Base-by-base conservation (phyloP, 225 moss, liverwort and hornwort species). In the Antitrichia curtipendula region DNA sequence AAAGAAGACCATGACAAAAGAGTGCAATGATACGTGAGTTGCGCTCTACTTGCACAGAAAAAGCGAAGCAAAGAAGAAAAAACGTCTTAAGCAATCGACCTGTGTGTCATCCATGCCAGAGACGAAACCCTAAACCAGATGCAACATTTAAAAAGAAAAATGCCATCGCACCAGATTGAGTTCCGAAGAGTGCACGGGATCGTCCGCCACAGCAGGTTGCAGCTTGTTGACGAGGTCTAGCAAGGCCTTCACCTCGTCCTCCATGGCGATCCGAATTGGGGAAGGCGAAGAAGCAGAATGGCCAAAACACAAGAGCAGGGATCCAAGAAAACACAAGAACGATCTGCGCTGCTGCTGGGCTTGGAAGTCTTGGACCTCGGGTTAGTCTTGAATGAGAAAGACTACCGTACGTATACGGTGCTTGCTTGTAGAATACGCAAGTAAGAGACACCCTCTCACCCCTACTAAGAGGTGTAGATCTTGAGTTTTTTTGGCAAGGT, bases 221-320 rank as follows among this genome's bases (percentile, higher is more conserved):
- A 93, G 89, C 89, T 91, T 91, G 88, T 85, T 45, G 64, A 92
- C 92, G 34, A 92, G 90, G 31, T 76, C 31, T 58, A 92, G 83
- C 85, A 93, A 60, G 14, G 85, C 85, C 80, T 93, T 91, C 75
- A 91, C 92, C 76, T 93, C 93, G 85, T 87, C 91, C 38, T 93
- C 93, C 93, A 93, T 93, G 68, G 79, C 66, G 90, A 84, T 90
- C 88, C 13, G n/a, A 61, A 88, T 43, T 58, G 63, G 82, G 28
- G 19, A 47, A 76, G 25, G 62, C 32, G 84, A 25, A 65, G 45
- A 41, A 40, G 78, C 78, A 68, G 38, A 54, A 65, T 75, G 41
- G 68, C 65, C 28, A 4, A 43, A 81, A 40, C 32, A 62, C 57
- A 45, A 43, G 38, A 32, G 43, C 41, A 43, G 63, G 24, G 49